Evolutionary conservation across 805 yeast genomes (phyloP).

Genomic region (Hyphopichia homilentoma): DNA sequence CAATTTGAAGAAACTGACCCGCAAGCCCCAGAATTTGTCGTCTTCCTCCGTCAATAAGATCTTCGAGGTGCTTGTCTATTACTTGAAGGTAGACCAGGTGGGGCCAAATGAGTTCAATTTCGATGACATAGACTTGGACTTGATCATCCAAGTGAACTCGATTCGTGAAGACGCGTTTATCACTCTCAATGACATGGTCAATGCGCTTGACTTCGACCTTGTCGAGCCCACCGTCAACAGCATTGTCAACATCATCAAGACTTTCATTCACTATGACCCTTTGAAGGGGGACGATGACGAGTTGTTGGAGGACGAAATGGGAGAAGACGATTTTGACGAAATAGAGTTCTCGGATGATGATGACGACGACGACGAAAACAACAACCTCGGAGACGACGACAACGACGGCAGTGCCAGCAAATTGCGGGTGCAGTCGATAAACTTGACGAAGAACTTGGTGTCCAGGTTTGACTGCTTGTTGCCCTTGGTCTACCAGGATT

Average conservation of each 20-base stretch:
- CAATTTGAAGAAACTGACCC: slow-evolving; percentile 6
- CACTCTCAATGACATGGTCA: slow-evolving; percentile 33
- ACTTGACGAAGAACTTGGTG: slow-evolving; percentile 32
- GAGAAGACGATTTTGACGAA: slow-evolving; percentile 25
- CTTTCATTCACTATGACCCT: slow-evolving; percentile 31
- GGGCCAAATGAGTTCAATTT: slow-evolving; percentile 10
- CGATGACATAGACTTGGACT: slow-evolving; percentile 43
- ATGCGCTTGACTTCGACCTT: slow-evolving; percentile 10
- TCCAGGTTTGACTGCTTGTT: slow-evolving; percentile 32
- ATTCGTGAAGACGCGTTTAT: slow-evolving; percentile 50
- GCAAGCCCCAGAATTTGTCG: slow-evolving; percentile 3
- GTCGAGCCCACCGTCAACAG: slow-evolving; percentile 8
- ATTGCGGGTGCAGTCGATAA: slow-evolving; percentile 51
- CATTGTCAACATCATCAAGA: slow-evolving; percentile 14
- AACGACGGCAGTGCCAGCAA: slow-evolving; percentile 55
- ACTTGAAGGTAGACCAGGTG: slow-evolving; percentile 20
- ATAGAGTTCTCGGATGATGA: slow-evolving; percentile 45
- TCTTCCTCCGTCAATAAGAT: slow-evolving; percentile 10
- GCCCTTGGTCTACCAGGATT: slow-evolving; percentile 25
- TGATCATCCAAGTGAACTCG: slow-evolving; percentile 39
- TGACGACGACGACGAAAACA: slow-evolving; percentile 31
- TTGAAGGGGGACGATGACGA: slow-evolving; percentile 28
- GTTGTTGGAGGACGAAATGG: slow-evolving; percentile 26
- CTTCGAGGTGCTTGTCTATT: slow-evolving; percentile 13
- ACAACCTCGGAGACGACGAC: slow-evolving; percentile 27